Base-by-base conservation (phyloP, 495 filamentous ascomycete species). In the Penicillium dipodomyicola region DNA sequence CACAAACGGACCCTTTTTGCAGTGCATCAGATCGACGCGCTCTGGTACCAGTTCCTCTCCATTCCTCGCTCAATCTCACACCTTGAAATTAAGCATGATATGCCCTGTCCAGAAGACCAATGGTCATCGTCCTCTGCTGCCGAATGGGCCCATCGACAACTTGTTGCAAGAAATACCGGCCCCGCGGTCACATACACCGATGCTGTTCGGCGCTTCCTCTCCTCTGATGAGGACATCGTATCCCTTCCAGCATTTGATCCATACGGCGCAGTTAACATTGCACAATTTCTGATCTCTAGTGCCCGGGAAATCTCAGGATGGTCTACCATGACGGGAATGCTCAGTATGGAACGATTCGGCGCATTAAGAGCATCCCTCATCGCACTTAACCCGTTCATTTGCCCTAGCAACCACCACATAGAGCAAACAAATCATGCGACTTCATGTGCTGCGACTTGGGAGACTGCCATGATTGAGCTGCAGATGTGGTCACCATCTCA, bases 11-110 rank as follows among this genome's bases (percentile, higher is more conserved):
- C 70, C 6, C 41, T 67, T 11, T 67, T 72, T 27, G 69, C 71
- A n/a, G 61, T 74, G 1, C 71, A 72, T 54, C 71, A 74, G 52
- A 65, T 72, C 48, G 71, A 74, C 55, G 65, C 71, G 5, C 60
- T 74, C 1, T 72, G 68, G 68, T 72, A 74, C 54, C 70, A 72
- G 53, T 64, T 71, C 49, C 59, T 74, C 10, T 74, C 71, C 2
- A 67, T 72, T 14, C 71, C 70, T 5, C 64, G 69, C 27, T 67
- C 54, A 4, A 65, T 74, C 50, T 74, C 71, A 4, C 68, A 72
- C 43, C 60, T 74, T 1, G 71, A 74, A 58, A 62, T 74, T 49
- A 74, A 74, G 30, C 70, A 74, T 56, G 66, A 72, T 19, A 52
- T 74, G 6, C 71, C 71, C n/a, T 72, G 66, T 40, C 63, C 63